Conservation (phyloP, 2,329 filamentous ascomycete species). For the Talaromyces sp. region DNA sequence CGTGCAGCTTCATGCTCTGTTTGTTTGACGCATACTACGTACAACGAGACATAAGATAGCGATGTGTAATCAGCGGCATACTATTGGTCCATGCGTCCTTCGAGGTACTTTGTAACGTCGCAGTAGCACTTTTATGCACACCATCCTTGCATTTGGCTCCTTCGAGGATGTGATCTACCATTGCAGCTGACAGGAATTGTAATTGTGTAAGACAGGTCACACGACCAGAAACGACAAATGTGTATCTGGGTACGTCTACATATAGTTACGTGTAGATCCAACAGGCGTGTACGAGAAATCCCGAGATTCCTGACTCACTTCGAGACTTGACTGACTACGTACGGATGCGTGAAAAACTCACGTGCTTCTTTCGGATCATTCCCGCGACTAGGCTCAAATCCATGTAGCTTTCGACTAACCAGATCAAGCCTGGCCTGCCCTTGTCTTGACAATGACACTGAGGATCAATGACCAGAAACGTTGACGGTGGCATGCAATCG, state of each 20-base stretch:
- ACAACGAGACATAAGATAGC: background rate
- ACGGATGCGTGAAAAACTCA: background rate
- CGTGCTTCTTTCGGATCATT: background rate
- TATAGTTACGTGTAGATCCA: too few species aligned
- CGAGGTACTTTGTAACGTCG: background rate
- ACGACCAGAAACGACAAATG: background rate
- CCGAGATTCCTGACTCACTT: too few species aligned
- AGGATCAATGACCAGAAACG: background rate
- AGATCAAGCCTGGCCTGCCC: background rate
- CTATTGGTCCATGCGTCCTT: background rate
- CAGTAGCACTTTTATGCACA: background rate
- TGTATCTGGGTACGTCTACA: background rate
- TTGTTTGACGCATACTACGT: background rate
- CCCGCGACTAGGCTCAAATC: background rate
- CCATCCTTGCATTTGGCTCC: background rate
- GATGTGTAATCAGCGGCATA: background rate
- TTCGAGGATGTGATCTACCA: background rate
- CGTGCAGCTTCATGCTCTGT: background rate
- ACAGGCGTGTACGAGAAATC: too few species aligned
- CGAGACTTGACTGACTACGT: background rate
- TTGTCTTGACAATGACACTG: background rate
- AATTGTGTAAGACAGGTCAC: background rate
- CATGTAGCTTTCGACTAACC: background rate
- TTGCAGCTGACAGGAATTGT: background rate
- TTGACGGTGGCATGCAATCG: background rate